Evolutionary conservation across 805 yeast genomes (phyloP).

Genomic region (Saturnispora mendoncae): DNA sequence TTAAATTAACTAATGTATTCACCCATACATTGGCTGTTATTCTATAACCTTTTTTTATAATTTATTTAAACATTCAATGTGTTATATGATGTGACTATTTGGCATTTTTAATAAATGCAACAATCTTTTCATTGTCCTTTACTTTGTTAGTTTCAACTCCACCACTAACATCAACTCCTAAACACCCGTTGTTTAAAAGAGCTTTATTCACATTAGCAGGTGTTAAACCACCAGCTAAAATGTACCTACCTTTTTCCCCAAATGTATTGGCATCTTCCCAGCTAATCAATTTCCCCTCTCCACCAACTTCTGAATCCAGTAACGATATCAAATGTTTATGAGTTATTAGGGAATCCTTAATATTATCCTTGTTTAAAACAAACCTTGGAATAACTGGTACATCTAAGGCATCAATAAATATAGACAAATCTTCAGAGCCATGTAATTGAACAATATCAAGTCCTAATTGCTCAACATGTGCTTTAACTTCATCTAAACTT

Average conservation of each 20-base stretch:
- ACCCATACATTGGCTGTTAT: too few relatives aligned
- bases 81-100: conserved; percentile 19
- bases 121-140: conserved; percentile 62
- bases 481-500: conserved; percentile 49
- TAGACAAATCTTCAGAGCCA: conserved; percentile 56
- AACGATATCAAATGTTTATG: conserved; percentile 47
- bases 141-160: conserved; percentile 80
- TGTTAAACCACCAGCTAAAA: conserved; percentile 86
- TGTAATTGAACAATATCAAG: conserved; percentile 84
- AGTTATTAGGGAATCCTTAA: conserved; percentile 18
- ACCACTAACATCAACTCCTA: conserved; percentile 87
- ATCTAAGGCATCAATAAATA: conserved; percentile 29
- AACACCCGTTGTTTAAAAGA: conserved; percentile 41
- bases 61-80: too few relatives aligned
- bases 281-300: conserved; percentile 75
- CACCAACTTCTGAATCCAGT: conserved; percentile 85
- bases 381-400: conserved; percentile 69
- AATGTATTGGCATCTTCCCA: conserved; percentile 50
- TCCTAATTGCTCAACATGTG: conserved; percentile 33
- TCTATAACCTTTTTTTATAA: too few relatives aligned
- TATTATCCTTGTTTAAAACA: conserved; percentile 45
- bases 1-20: too few relatives aligned
- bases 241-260: conserved; percentile 33
- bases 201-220: conserved; percentile 65
- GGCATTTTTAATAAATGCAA: conserved; percentile 48